Evolutionary conservation across 345 rosid species (phyloP), one percentile per base, ranked within the genome.

Genomic region (Alliaria petiolata): DNA sequence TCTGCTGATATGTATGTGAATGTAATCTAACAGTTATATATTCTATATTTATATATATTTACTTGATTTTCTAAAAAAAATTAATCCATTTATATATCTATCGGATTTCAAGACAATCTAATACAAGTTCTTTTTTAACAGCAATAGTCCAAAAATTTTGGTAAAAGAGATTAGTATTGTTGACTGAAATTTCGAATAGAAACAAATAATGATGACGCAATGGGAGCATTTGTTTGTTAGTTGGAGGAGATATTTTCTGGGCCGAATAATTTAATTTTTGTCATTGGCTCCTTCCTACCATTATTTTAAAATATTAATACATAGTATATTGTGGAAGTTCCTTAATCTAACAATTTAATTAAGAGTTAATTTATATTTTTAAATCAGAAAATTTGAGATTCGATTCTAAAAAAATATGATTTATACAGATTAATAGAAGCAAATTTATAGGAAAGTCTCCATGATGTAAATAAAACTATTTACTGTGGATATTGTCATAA

Each of bases 241-340:
- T 60, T 75, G 68, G 73, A 52, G 50, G 35, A 75, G 74, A 75
- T 67, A 67, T 75, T 75, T 67, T 31, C 50, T 2, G 28, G 38
- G 22, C 3, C 36, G 33, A 42, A n/a, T n/a, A 40, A 30, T 42
- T 5, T n/a, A n/a, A n/a, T 7, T 22, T 6, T 40, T 74, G 25
- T 67, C 76, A 74, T 50, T 59, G 56, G 55, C 62, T n/a, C n/a
- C n/a, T n/a, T 66, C n/a, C 52, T 38, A 30, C 53, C 43, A 39
- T 17, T 11, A 9, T 2, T 12, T 12, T 46, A 3, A 64, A 36
- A 56, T 22, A 8, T 22, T 22, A 26, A 25, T 44, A 64, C 42
- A n/a, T n/a, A n/a, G n/a, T n/a, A n/a, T n/a, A n/a, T n/a, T n/a
- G n/a, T n/a, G n/a, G n/a, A n/a, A n/a, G n/a, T n/a, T n/a, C n/a